Evolutionary conservation across 306 rosid genomes (phyloP), one percentile per base, ranked within the genome.

Genomic region (Castanea crenata): DNA sequence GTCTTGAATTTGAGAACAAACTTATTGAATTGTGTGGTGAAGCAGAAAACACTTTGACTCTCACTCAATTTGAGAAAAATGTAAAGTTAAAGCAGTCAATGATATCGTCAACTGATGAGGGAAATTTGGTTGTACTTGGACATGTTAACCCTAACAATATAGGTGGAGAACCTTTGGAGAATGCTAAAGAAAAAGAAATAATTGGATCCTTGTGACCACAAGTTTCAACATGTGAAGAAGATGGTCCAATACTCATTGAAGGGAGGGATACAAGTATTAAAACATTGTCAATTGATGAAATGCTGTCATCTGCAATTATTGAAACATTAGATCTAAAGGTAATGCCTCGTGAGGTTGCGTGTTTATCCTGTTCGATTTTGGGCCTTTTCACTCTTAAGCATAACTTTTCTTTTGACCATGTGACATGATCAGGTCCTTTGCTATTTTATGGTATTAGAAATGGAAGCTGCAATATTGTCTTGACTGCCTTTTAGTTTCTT

Each of bases 171-270:
- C 67, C 74, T 21, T 86, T 74, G 76, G 67, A 55, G 44, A 76
- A 64, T 75, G 59, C 81, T 83, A 88, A 90, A 41, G 90, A 87
- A 87, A 87, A 80, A 32, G 87, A 83, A 75, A 75, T 76, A 74
- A 82, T 81, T 79, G 91, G 88, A 35, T 92, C 84, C 1, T 86
- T 86, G 78, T 76, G 81, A 38, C 90, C 90, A 65, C 88, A 78
- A 32, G 78, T 74, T 83, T 89, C 85, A 78, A 76, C 69, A 75
- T 77, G 44, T 38, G 44, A 38, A 38, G 46, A 38, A 38, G 10
- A 38, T 38, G 44, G 44, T 38, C 44, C 10, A 1, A 38, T 38
- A 38, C 44, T 6, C 44, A 38, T 0, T 7, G 44, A 38, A 38
- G 44, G 44, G 10, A 6, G 2, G 2, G 2, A 38, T 38, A 38